Conservation (phyloP, 169 alveolate genomes). For the Babesia caballi region DNA sequence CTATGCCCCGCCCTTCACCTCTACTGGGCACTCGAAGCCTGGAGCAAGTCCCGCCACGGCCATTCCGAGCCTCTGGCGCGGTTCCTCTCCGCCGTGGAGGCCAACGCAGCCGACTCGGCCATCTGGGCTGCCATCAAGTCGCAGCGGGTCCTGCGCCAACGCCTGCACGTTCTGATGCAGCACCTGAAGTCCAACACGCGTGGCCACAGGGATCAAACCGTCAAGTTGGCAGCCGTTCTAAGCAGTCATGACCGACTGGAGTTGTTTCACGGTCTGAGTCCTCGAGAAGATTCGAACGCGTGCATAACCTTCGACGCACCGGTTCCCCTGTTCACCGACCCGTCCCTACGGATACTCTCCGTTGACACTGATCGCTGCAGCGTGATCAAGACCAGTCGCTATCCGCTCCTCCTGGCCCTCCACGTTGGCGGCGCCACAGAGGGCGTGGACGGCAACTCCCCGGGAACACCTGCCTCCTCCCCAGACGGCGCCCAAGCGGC, state of each 20-base stretch:
- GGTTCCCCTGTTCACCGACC: slow-evolving; percentile 16
- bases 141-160: slow-evolving; percentile 10
- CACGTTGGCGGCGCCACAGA: neutral
- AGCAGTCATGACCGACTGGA: neutral
- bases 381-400: slow-evolving; percentile 1
- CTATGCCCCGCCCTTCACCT: neutral
- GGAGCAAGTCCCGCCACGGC: neutral
- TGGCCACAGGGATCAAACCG: neutral
- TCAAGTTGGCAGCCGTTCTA: neutral
- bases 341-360: neutral
- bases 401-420: neutral
- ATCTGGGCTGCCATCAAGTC: neutral
- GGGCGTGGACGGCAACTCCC: neutral
- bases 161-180: neutral
- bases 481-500: neutral
- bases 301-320: neutral
- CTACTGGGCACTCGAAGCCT: slow-evolving; percentile 24
- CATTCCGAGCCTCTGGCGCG: neutral
- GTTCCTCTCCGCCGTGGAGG: neutral
- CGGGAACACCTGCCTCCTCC: neutral
- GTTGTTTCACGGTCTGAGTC: slow-evolving; percentile 13
- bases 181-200: neutral
- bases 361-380: slow-evolving; percentile 1
- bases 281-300: neutral
- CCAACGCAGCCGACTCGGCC: neutral